Evolutionary conservation across 2,329 filamentous ascomycete genomes (phyloP).

Genomic region (Hypoxylon sp.): DNA sequence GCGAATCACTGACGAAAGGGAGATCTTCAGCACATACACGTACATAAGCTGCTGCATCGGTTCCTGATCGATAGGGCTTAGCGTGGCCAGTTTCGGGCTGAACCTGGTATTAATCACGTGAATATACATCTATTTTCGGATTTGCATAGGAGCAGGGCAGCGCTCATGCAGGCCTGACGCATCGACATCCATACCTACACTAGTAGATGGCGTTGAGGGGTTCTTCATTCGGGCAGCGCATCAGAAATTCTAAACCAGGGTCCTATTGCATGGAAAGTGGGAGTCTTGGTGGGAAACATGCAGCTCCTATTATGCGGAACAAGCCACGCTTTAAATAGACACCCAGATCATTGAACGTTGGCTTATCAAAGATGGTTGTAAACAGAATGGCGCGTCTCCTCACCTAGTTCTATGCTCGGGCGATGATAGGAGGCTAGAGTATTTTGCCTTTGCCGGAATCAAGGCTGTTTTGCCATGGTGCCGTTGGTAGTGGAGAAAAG

Average conservation of each 20-base stretch:
- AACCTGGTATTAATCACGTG: slow-evolving; percentile 42
- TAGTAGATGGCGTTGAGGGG: slow-evolving; percentile 3
- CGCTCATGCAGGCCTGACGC: slow-evolving; percentile 18
- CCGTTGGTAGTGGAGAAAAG: slow-evolving; percentile 41
- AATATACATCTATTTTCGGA: slow-evolving; percentile 37
- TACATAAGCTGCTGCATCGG: slow-evolving; percentile 21
- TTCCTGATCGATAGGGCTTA: slow-evolving; percentile 47
- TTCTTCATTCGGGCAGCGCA: not conserved
- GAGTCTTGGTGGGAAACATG: slow-evolving; percentile 6
- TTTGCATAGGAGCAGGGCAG: slow-evolving; percentile 4
- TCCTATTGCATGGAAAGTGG: slow-evolving; percentile 16
- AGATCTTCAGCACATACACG: slow-evolving; percentile 15
- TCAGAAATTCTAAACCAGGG: slow-evolving; percentile 7
- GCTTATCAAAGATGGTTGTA: slow-evolving; percentile 20
- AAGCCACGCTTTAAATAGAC: slow-evolving; percentile 27
- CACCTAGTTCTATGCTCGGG: slow-evolving; percentile 19
- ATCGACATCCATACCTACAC: too few species aligned
- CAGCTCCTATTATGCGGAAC: slow-evolving; percentile 6
- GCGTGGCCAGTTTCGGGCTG: slow-evolving; percentile 36
- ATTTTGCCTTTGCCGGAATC: slow-evolving; percentile 44
- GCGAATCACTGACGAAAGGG: slow-evolving; percentile 15
- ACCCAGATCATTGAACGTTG: slow-evolving; percentile 8
- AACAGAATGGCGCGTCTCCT: slow-evolving; percentile 36
- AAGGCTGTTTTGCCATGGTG: slow-evolving; percentile 43
- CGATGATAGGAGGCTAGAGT: slow-evolving; percentile 8